These are phyloP conservation scores for Zizania latifolia DNA, from an alignment of 176 grass and related monocot species.

Conservation along the genomic window DNA sequence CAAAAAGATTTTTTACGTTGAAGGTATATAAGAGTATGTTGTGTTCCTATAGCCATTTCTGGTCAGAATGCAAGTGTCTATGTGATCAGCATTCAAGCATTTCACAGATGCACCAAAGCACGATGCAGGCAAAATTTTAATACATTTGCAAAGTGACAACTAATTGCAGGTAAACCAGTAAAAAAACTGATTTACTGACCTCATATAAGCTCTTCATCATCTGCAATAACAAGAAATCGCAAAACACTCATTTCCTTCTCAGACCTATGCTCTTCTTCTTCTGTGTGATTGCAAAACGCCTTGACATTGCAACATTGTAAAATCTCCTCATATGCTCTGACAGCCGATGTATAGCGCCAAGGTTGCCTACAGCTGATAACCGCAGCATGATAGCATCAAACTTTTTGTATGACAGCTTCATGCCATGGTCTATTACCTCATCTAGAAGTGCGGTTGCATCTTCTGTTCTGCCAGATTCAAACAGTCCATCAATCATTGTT, in stretches of 20 bases:
- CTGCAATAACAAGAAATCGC: background rate
- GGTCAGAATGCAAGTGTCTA: background rate
- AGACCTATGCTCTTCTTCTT: conserved; percentile 85
- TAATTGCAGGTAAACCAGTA: conserved; percentile 1
- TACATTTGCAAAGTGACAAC: background rate
- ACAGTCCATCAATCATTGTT: conserved; percentile 79
- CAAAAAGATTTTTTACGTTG: background rate
- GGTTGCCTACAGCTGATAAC: conserved; percentile 64
- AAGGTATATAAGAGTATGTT: background rate
- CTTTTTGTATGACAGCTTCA: conserved; percentile 70
- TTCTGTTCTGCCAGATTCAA: conserved; percentile 63
- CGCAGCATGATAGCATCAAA: conserved; percentile 73
- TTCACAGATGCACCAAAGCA: background rate
- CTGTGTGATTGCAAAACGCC: conserved; percentile 69
- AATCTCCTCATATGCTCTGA: conserved; percentile 93
- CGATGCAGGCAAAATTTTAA: background rate
- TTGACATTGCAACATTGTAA: conserved; percentile 90
- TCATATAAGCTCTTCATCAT: background rate
- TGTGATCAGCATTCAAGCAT: background rate
- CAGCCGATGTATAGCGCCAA: conserved; percentile 62
- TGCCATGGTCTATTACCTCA: conserved; percentile 60
- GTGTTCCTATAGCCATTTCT: background rate
- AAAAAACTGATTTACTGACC: conserved; percentile 24
- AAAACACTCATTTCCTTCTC: conserved; percentile 44
- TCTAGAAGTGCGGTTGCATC: conserved; percentile 63